phyloP scores from a whole-genome alignment of 116 monocot genomes.

The Zostera marina region DNA sequence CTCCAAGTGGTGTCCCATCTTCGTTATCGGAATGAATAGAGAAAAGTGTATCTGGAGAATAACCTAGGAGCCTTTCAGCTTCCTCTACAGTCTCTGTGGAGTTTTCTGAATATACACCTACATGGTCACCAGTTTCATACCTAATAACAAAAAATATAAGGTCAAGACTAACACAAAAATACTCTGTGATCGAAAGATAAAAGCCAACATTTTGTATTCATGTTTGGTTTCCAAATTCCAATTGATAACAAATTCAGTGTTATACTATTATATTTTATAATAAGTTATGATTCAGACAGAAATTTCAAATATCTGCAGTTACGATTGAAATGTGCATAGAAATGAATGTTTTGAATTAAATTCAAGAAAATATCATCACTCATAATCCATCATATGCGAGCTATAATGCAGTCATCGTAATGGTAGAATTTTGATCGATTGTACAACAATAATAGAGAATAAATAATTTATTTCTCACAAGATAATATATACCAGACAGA shows the following conservation, averaged over 20 bases:
- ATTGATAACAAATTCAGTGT: no score
- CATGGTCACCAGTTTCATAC: constrained; percentile 88
- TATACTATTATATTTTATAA: no score
- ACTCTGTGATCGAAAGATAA: no score
- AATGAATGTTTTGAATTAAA: no score
- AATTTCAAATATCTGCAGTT: no score
- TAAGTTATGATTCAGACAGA: no score
- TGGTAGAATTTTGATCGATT: background rate
- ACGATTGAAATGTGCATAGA: no score
- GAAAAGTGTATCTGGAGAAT: constrained; percentile 52
- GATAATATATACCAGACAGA: background rate
- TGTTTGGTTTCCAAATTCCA: no score
- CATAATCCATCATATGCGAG: background rate
- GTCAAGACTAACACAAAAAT: background rate
- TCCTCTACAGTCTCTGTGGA: constrained; percentile 51
- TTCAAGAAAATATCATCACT: no score
- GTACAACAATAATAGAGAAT: background rate
- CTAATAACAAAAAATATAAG: constrained; percentile 19
- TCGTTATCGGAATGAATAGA: constrained; percentile 77
- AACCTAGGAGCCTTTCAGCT: constrained; percentile 46
- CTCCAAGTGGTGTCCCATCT: constrained; percentile 55
- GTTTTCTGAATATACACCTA: constrained; percentile 72
- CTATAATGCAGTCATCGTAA: no score
- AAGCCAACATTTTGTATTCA: no score
- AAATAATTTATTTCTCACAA: background rate